Conservation (phyloP, 2,329 filamentous ascomycete species). For the Aspergillus fischeri region DNA sequence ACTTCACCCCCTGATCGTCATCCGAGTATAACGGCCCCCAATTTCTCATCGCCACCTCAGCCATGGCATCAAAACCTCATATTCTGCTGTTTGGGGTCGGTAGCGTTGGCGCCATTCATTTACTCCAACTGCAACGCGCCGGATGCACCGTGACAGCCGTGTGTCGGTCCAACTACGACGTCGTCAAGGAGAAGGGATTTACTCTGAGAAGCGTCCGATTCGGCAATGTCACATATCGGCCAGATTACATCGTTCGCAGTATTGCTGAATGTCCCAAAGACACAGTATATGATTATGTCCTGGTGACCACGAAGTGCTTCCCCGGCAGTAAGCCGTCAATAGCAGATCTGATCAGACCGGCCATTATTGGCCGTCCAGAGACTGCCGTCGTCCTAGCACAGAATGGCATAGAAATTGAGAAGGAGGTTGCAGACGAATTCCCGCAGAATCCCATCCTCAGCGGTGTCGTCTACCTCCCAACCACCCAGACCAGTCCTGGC, state of each 20-base stretch:
- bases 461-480: slow-evolving; percentile 53
- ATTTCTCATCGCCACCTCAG: too few relatives aligned
- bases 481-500: slow-evolving; percentile 48
- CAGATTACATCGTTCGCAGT: slow-evolving; percentile 15
- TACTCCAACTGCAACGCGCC: slow-evolving; percentile 26
- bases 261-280: slow-evolving; percentile 17
- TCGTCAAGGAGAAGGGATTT: slow-evolving; percentile 22
- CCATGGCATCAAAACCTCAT: background rate
- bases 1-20: too few relatives aligned
- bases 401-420: slow-evolving; percentile 60
- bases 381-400: slow-evolving; percentile 59
- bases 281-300: slow-evolving; percentile 44
- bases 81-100: slow-evolving; percentile 32
- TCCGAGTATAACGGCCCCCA: too few relatives aligned
- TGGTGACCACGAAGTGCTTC: slow-evolving; percentile 47
- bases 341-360: slow-evolving; percentile 35
- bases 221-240: slow-evolving; percentile 21
- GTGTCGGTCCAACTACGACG: slow-evolving; percentile 31
- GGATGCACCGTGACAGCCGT: slow-evolving; percentile 25
- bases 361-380: slow-evolving; percentile 28
- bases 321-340: slow-evolving; percentile 34
- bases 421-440: slow-evolving; percentile 48
- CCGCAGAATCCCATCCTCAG: slow-evolving; percentile 52
- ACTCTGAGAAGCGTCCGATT: slow-evolving; percentile 23
- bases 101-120: slow-evolving; percentile 28